phyloP scores from a whole-genome alignment of 2,329 filamentous ascomycete genomes.

The Fusarium sp. region DNA sequence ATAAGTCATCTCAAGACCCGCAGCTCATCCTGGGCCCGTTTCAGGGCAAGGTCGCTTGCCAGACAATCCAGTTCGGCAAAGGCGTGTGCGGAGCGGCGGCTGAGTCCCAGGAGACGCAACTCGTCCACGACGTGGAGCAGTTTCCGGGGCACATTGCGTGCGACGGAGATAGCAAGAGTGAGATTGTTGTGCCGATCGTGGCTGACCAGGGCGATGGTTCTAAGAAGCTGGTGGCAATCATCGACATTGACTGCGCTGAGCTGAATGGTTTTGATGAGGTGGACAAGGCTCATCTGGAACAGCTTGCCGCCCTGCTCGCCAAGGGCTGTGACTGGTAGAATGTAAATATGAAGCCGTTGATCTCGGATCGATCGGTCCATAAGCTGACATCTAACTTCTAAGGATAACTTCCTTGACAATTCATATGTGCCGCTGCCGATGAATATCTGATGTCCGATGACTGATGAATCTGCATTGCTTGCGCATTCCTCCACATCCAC shows the following conservation, averaged over 20 bases:
- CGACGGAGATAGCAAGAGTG: constrained; percentile 79
- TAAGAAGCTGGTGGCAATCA: constrained; percentile 74
- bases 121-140: constrained; percentile 76
- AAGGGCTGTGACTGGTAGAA: constrained; percentile 74
- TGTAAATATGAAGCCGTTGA: neutral
- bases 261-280: constrained; percentile 75
- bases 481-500: neutral
- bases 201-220: constrained; percentile 46
- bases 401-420: neutral
- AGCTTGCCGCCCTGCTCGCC: constrained; percentile 70
- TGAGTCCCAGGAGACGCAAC: constrained; percentile 68
- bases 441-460: neutral
- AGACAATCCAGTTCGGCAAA: constrained; percentile 78
- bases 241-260: constrained; percentile 82
- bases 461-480: neutral
- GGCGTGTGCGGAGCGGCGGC: constrained; percentile 84
- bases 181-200: constrained; percentile 84
- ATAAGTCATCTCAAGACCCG: constrained; percentile 57
- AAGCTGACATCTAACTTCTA: neutral
- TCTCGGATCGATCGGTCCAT: neutral
- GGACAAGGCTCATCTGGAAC: constrained; percentile 75
- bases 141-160: constrained; percentile 89
- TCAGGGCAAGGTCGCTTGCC: constrained; percentile 84
- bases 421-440: neutral
- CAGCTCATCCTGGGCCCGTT: constrained; percentile 84